These are phyloP conservation scores for Cladosporium colombiae DNA, from an alignment of 2,329 filamentous ascomycete genomes.

Conservation along the genomic window DNA sequence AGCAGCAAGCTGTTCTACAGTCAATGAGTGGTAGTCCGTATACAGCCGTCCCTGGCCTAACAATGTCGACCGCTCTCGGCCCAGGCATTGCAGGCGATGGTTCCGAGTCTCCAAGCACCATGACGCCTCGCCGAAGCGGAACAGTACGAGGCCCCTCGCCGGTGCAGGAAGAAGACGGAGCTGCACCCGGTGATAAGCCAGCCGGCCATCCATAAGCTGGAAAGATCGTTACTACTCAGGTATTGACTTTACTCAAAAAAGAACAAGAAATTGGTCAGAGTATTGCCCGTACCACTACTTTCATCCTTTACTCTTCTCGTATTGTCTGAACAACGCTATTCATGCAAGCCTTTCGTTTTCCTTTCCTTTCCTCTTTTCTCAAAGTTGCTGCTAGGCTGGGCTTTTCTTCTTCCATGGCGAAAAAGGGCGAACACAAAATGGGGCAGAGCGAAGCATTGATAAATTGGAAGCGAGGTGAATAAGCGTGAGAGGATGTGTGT, in stretches of 20 bases:
- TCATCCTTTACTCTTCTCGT: neutral
- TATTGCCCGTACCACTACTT: neutral
- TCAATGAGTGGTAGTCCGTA: conserved; percentile 7
- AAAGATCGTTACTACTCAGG: neutral
- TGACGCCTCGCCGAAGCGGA: conserved; percentile 33
- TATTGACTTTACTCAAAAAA: neutral
- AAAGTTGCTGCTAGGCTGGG: neutral
- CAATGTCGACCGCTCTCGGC: conserved; percentile 12
- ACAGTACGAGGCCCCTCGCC: conserved; percentile 33
- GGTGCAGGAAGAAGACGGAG: conserved; percentile 30
- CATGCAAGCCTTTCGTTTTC: neutral
- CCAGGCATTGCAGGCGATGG: neutral
- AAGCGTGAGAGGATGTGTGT: too few species aligned
- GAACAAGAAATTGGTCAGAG: neutral
- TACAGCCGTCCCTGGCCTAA: conserved; percentile 5
- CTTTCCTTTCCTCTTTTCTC: neutral
- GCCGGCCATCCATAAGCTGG: conserved; percentile 28
- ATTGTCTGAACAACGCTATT: neutral
- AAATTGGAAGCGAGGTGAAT: neutral
- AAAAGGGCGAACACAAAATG: neutral
- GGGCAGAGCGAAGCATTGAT: neutral
- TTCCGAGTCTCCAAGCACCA: neutral
- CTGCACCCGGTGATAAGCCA: conserved; percentile 22
- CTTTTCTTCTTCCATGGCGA: neutral
- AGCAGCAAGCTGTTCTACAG: conserved; percentile 7